Evolutionary conservation across 2,329 filamentous ascomycete species (phyloP).

Genomic region (Ophiognomonia clavigignenti-juglandacearum): DNA sequence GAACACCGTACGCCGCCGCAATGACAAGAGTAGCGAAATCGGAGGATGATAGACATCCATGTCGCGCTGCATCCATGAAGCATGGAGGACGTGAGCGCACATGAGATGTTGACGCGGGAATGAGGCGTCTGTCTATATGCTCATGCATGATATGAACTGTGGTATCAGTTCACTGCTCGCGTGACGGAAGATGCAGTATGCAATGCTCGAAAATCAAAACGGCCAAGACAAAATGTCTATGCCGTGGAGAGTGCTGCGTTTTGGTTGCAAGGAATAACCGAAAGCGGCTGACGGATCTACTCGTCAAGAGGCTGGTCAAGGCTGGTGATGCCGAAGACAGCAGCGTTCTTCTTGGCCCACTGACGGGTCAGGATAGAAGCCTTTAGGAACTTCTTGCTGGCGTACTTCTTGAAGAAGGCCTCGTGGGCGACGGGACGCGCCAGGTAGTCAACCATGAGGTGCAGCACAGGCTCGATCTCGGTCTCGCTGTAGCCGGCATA

Average conservation of each 20-base stretch:
- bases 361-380: conserved; percentile 86
- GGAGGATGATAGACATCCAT: conserved; percentile 9
- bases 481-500: conserved; percentile 92
- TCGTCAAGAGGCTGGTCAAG: conserved; percentile 39
- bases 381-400: conserved; percentile 98
- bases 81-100: conserved; percentile 8
- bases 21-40: conserved; percentile 17
- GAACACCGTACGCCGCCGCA: conserved; percentile 17
- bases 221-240: background rate
- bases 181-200: conserved; percentile 3
- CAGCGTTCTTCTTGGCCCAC: conserved; percentile 83
- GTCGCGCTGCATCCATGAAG: conserved; percentile 7
- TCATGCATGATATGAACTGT: too few species aligned
- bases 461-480: conserved; percentile 87
- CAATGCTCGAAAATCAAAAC: conserved; percentile 7
- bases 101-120: conserved; percentile 11
- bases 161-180: conserved; percentile 8
- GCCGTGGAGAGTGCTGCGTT: background rate
- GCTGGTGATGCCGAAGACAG: conserved; percentile 49
- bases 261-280: background rate
- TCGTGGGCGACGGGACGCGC: conserved; percentile 86
- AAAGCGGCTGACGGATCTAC: conserved; percentile 35
- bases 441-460: conserved; percentile 95
- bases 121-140: conserved; percentile 10
- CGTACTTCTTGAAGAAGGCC: conserved; percentile 99